phyloP scores from a whole-genome alignment of 2,329 filamentous ascomycete genomes.

The Lizonia empirigonia region DNA sequence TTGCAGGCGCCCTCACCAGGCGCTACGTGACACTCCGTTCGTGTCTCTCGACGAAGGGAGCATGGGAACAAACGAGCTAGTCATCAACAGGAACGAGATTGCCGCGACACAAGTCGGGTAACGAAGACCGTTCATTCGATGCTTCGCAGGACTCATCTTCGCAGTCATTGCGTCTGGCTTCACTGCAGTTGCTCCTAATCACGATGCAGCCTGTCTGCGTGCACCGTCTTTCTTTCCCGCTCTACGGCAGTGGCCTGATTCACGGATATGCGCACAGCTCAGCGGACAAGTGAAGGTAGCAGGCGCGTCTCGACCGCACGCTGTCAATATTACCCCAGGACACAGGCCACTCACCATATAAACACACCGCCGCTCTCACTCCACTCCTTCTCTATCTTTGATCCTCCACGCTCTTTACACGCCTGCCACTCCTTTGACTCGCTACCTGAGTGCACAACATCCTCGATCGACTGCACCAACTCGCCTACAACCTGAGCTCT shows the following conservation, averaged over 20 bases:
- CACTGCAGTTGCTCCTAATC: neutral
- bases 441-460: constrained; percentile 2
- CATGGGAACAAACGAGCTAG: constrained; percentile 1
- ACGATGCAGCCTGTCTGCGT: neutral
- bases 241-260: neutral
- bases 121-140: neutral
- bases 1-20: constrained; percentile 6
- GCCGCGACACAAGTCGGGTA: constrained; percentile 4
- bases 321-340: constrained; percentile 2
- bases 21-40: constrained; percentile 8
- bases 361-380: constrained; percentile 2
- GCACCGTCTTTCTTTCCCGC: neutral
- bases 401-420: constrained; percentile 16
- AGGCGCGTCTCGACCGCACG: constrained; percentile 10
- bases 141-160: neutral
- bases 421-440: constrained; percentile 6
- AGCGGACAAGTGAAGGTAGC: constrained; percentile 9
- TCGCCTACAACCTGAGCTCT: constrained; percentile 14
- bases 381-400: constrained; percentile 4
- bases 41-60: constrained; percentile 1
- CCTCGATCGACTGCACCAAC: neutral
- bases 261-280: neutral
- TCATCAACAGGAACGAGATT: neutral
- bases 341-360: constrained; percentile 7
- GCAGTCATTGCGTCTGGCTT: neutral